These are phyloP conservation scores for Halocafeteria seosinensis DNA, from an alignment of 108 stramenopile genomes.

Conservation along the genomic window DNA sequence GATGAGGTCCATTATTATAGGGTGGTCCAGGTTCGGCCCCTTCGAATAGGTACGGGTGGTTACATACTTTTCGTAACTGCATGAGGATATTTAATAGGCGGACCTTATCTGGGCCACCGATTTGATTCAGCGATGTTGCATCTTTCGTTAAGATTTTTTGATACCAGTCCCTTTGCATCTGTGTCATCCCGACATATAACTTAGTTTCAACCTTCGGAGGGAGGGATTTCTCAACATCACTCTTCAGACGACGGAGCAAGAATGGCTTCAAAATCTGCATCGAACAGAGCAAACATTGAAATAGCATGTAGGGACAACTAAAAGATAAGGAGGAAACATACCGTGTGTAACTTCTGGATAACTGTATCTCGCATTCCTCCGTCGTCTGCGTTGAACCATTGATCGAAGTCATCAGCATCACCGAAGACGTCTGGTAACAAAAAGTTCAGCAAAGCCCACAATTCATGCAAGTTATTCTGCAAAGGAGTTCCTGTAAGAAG, in stretches of 20 bases:
- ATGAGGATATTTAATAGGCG: slow-evolving; percentile 87
- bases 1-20: slow-evolving; percentile 79
- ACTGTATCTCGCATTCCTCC: slow-evolving; percentile 67
- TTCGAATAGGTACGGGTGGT: slow-evolving; percentile 97
- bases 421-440: slow-evolving; percentile 88
- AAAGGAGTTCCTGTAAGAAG: slow-evolving; percentile 43
- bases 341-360: slow-evolving; percentile 86
- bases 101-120: slow-evolving; percentile 71
- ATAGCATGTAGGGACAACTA: not conserved
- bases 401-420: slow-evolving; percentile 78
- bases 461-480: slow-evolving; percentile 30
- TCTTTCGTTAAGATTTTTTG: slow-evolving; percentile 67
- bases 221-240: slow-evolving; percentile 74
- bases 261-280: slow-evolving; percentile 84
- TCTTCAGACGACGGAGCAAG: slow-evolving; percentile 93
- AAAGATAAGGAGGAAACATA: no score
- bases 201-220: slow-evolving; percentile 90
- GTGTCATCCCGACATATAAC: slow-evolving; percentile 66
- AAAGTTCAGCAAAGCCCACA: slow-evolving; percentile 51
- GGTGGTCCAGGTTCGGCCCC: slow-evolving; percentile 91
- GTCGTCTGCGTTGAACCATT: slow-evolving; percentile 60
- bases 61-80: slow-evolving; percentile 93
- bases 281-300: no score
- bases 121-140: slow-evolving; percentile 65
- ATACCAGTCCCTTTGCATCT: slow-evolving; percentile 91